Conservation (phyloP, 2,329 filamentous ascomycete species). For the Diaporthe citrichinensis region DNA sequence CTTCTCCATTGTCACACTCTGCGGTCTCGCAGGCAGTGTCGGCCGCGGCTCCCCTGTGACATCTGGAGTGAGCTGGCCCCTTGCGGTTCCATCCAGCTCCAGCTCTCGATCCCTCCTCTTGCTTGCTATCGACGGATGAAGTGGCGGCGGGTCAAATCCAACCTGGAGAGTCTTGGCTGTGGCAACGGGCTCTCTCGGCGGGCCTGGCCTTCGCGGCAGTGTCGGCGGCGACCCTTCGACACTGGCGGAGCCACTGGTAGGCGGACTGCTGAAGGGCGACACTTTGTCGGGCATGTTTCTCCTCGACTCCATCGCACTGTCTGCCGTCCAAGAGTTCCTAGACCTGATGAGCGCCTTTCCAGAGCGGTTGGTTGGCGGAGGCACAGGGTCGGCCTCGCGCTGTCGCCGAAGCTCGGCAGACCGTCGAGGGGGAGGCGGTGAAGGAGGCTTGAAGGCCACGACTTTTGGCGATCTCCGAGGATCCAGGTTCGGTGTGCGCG, state of each 20-base stretch:
- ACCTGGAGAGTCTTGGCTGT: slow-evolving; percentile 52
- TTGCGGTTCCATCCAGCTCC: slow-evolving; percentile 57
- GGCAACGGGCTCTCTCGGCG: slow-evolving; percentile 54
- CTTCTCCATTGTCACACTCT: slow-evolving; percentile 52
- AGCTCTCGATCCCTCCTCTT: slow-evolving; percentile 61
- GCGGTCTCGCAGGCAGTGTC: slow-evolving; percentile 65
- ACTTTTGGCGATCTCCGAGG: slow-evolving; percentile 63
- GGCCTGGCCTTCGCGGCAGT: slow-evolving; percentile 65
- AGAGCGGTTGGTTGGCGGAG: slow-evolving; percentile 82
- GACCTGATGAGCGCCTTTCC: slow-evolving; percentile 71
- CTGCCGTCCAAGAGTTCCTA: slow-evolving; percentile 46
- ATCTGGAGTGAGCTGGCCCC: slow-evolving; percentile 56
- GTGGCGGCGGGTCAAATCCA: slow-evolving; percentile 66
- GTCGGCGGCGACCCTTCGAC: slow-evolving; percentile 67
- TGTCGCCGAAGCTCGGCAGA: slow-evolving; percentile 72
- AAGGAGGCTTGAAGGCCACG: slow-evolving; percentile 67
- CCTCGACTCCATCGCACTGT: slow-evolving; percentile 50
- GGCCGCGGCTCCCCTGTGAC: slow-evolving; percentile 61
- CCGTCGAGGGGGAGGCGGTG: slow-evolving; percentile 74
- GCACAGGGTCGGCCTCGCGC: slow-evolving; percentile 58
- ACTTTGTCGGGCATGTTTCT: slow-evolving; percentile 60
- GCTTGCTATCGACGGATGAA: slow-evolving; percentile 63
- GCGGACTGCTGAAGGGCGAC: slow-evolving; percentile 91
- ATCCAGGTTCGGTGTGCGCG: slow-evolving; percentile 65
- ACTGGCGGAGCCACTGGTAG: slow-evolving; percentile 73